phyloP scores from a whole-genome alignment of 768 basidiomycete genomes.

The Neoboletus subvelutipes region DNA sequence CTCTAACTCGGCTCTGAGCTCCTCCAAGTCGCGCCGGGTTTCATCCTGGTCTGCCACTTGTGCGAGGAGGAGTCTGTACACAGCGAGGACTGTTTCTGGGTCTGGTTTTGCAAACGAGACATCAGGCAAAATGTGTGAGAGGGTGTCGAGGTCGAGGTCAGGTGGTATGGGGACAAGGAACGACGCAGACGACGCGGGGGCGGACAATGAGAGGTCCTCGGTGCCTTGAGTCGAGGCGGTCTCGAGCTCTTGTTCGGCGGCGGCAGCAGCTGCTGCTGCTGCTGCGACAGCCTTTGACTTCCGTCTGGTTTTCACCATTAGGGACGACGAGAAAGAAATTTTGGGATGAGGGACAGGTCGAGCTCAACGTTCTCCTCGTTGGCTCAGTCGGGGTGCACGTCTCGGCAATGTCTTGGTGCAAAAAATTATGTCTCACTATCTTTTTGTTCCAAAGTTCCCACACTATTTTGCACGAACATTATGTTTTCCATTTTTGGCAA shows the following conservation, averaged over 20 bases:
- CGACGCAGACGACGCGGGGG: constrained; percentile 1
- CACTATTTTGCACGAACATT: constrained; percentile 14
- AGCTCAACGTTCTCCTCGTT: constrained; percentile 29
- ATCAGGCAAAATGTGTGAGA: constrained; percentile 63
- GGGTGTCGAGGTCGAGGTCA: constrained; percentile 63
- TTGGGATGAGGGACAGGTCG: constrained; percentile 8
- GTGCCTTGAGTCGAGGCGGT: constrained; percentile 33
- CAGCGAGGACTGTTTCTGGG: constrained; percentile 54
- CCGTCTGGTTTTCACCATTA: constrained; percentile 54
- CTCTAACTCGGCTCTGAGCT: constrained; percentile 61
- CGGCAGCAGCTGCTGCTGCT: constrained; percentile 34
- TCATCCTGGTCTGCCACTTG: constrained; percentile 57
- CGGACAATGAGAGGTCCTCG: constrained; percentile 34
- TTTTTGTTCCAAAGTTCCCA: constrained; percentile 17
- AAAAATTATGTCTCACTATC: not conserved
- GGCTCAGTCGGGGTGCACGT: constrained; percentile 10
- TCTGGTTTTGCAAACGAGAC: constrained; percentile 54
- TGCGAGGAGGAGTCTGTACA: constrained; percentile 62
- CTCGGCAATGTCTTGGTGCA: constrained; percentile 12
- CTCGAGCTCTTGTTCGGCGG: constrained; percentile 34
- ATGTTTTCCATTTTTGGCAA: constrained; percentile 1
- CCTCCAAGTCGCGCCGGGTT: constrained; percentile 65
- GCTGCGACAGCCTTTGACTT: constrained; percentile 59
- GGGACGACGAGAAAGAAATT: not conserved
- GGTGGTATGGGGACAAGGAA: constrained; percentile 52